phyloP scores from a whole-genome alignment of 139 green algal genomes.

The Chlorella sp. region DNA sequence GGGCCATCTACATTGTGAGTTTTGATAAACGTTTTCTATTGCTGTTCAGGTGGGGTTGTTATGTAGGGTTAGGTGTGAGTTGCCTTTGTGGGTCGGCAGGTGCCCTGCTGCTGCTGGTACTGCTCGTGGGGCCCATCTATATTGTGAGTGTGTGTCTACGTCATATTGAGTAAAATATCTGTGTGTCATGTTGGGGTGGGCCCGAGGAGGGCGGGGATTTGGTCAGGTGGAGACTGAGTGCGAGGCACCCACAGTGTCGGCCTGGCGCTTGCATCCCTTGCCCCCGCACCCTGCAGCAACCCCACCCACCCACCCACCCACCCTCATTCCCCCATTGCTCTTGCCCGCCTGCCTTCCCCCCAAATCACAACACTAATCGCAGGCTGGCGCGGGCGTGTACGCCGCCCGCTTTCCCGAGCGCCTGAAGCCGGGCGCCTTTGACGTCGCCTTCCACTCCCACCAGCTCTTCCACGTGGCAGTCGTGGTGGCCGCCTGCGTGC shows the following conservation, averaged over 20 bases:
- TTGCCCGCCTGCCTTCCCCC: background rate
- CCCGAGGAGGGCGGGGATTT: too few species aligned
- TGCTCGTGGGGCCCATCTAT: slow-evolving; percentile 90
- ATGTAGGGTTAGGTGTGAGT: slow-evolving; percentile 47
- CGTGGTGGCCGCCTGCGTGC: slow-evolving; percentile 72
- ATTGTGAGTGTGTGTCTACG: slow-evolving; percentile 71
- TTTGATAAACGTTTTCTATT: too few species aligned
- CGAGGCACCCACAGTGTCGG: too few species aligned
- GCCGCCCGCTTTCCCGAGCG: slow-evolving; percentile 87
- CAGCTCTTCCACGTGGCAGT: slow-evolving; percentile 94
- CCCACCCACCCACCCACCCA: background rate
- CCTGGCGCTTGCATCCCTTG: too few species aligned
- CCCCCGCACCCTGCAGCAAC: background rate
- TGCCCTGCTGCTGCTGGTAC: slow-evolving; percentile 58
- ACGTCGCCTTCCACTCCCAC: slow-evolving; percentile 90
- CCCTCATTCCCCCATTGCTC: background rate
- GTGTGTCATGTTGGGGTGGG: background rate
- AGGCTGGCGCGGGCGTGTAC: slow-evolving; percentile 88
- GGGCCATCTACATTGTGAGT: slow-evolving; percentile 82
- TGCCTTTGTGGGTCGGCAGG: background rate
- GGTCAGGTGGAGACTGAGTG: too few species aligned
- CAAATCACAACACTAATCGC: background rate
- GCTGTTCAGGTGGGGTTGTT: background rate
- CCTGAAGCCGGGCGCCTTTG: slow-evolving; percentile 90
- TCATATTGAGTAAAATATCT: too few species aligned